Evolutionary conservation across 495 filamentous ascomycete species (phyloP).

Genomic region (Daldinia caldariorum): DNA sequence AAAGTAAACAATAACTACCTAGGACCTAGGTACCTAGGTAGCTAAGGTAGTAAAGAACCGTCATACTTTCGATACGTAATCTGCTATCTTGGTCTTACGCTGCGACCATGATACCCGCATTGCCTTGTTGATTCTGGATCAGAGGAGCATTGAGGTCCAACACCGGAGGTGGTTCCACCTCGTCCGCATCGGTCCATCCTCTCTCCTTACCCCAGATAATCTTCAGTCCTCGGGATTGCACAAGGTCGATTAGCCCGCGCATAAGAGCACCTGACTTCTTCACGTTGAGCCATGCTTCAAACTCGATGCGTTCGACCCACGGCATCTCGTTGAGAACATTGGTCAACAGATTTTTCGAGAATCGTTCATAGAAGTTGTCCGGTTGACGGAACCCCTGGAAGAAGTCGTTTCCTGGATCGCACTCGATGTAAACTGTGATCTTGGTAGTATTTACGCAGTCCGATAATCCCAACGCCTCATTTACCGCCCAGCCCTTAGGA

Average conservation of each 20-base stretch:
- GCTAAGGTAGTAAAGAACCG: too few species aligned
- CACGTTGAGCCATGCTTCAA: constrained; percentile 79
- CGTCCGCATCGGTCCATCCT: constrained; percentile 67
- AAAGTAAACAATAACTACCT: constrained; percentile 17
- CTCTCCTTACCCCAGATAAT: constrained; percentile 76
- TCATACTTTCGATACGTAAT: constrained; percentile 5
- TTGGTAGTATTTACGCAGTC: constrained; percentile 69
- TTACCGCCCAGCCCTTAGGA: constrained; percentile 77
- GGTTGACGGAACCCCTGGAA: constrained; percentile 78
- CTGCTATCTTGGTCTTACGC: constrained; percentile 20
- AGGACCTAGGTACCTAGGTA: too few species aligned
- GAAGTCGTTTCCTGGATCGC: constrained; percentile 76
- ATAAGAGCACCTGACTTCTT: constrained; percentile 75
- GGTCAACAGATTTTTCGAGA: constrained; percentile 67
- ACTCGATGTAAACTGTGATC: constrained; percentile 80
- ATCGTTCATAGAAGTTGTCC: constrained; percentile 78
- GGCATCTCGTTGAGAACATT: constrained; percentile 70
- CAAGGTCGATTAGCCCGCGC: constrained; percentile 68
- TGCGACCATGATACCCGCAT: constrained; percentile 38
- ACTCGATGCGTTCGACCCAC: constrained; percentile 69
- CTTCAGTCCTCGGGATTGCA: constrained; percentile 58
- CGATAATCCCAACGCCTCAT: constrained; percentile 68
- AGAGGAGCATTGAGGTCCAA: constrained; percentile 41
- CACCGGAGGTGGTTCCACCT: constrained; percentile 43
- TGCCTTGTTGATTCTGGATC: constrained; percentile 35